These are phyloP conservation scores for Pterulicium gracile DNA, from an alignment of 1,284 basidiomycete species.

Conservation along the genomic window DNA sequence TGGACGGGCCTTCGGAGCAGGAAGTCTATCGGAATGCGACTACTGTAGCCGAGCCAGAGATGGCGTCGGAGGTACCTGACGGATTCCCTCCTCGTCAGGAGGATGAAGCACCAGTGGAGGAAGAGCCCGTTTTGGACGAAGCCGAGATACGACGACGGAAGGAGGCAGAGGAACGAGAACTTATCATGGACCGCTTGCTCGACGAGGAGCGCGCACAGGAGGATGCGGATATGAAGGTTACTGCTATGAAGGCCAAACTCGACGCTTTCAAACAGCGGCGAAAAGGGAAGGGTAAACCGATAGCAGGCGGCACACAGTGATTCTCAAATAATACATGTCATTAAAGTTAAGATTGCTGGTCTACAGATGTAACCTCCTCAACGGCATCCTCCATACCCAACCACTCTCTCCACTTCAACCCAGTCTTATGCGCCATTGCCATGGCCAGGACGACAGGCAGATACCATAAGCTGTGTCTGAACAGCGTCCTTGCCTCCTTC, in stretches of 20 bases:
- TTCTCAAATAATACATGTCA: background rate
- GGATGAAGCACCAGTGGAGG: constrained; percentile 15
- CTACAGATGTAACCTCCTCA: constrained; percentile 7
- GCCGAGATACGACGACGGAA: constrained; percentile 35
- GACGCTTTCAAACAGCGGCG: constrained; percentile 51
- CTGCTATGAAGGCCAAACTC: constrained; percentile 48
- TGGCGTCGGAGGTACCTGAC: constrained; percentile 32
- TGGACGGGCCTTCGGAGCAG: constrained; percentile 24
- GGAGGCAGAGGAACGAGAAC: constrained; percentile 62
- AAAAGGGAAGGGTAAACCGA: constrained; percentile 22
- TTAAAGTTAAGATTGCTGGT: background rate
- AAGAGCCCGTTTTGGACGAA: constrained; percentile 27
- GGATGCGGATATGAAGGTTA: constrained; percentile 70
- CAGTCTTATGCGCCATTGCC: constrained; percentile 92
- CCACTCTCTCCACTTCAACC: constrained; percentile 64
- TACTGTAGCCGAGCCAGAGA: constrained; percentile 53
- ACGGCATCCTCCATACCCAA: constrained; percentile 21
- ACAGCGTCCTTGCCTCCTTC: constrained; percentile 70
- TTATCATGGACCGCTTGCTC: constrained; percentile 72
- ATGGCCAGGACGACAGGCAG: constrained; percentile 83
- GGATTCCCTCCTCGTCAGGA: constrained; percentile 38
- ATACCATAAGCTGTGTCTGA: constrained; percentile 85
- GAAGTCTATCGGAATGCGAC: constrained; percentile 62
- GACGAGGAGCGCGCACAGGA: constrained; percentile 78
- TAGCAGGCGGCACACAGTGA: background rate